Base-by-base conservation (phyloP, 345 rosid species). In the Aquilaria malaccensis region DNA sequence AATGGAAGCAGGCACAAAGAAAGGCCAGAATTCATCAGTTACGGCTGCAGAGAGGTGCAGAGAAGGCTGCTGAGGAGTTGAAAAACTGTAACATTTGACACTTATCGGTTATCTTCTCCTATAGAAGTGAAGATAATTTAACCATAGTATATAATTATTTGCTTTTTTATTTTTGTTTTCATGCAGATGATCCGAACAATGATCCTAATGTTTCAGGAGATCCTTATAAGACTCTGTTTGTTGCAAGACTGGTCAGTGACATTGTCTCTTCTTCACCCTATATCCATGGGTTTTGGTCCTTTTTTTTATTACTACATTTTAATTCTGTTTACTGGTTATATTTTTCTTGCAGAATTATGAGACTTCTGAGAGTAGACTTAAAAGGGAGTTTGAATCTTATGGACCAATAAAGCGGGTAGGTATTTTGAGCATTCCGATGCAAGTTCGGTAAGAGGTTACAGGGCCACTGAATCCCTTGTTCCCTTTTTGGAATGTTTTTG, bases 341-440 rank as follows among this genome's bases (percentile, higher is more conserved):
- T 66, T 63, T 65, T 46, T 67, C 52, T 37, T 85, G 84, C 88
- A 95, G 96, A 95, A 81, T 75, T 95, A 95, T 55, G 99, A 95
- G 85, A 88, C 99, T 46, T 69, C 91, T 14, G 97, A 95, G 81
- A 91, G 94, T 86, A 91, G 80, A 82, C 76, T 95, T 75, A 95
- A 95, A 87, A 91, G 99, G 88, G 99, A 95, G 87, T 86, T 95
- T 81, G 99, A 95, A 73, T 83, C 99, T 41, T 95, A 85, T 81
- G 99, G 97, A 65, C 97, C 99, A 60, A 86, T 95, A 74, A 95
- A 95, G 72, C 88, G 91, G 99, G 97, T 95, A 88, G 94, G 96
- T 86, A 82, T 77, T 68, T 76, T 79, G 78, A 72, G 79, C 70
- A 68, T 70, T 76, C 78, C 75, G 65, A 60, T 61, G 70, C 72